A percentile compares a stretch with the other conserved stretches of the same genome.
Conservation (phyloP, 345 rosid species). For the Pugionium cornutum region DNA sequence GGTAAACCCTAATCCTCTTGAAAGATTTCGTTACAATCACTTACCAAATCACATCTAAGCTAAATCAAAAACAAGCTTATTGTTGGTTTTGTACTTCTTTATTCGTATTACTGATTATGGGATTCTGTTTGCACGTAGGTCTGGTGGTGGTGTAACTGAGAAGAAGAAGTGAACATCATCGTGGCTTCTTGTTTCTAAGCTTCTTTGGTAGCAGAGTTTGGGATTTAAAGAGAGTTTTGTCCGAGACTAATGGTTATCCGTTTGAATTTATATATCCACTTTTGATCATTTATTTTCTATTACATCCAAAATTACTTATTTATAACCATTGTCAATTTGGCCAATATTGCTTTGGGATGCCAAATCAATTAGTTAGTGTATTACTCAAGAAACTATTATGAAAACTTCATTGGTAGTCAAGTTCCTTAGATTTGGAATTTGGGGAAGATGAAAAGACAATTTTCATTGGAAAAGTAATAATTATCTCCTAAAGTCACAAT, state of each 20-base stretch:
- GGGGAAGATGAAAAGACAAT: no score
- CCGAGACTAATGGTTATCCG: background rate
- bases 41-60: background rate
- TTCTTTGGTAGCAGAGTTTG: slow-evolving; percentile 8
- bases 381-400: no score
- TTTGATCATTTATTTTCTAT: background rate
- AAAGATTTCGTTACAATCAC: no score
- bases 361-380: no score
- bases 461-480: no score
- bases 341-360: no score
- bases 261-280: background rate
- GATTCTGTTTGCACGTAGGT: slow-evolving; percentile 23
- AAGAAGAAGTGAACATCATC: slow-evolving; percentile 38
- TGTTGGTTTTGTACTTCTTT: background rate
- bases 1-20: slow-evolving; percentile 10
- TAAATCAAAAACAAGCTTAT: background rate
- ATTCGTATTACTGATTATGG: background rate
- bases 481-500: no score
- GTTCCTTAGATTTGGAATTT: no score
- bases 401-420: no score
- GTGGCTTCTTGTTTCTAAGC: background rate
- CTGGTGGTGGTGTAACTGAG: slow-evolving; percentile 42
- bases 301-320: no score
- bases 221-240: slow-evolving; percentile 19
- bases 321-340: no score